Base-by-base conservation (phyloP, 1,284 basidiomycete genomes). In the Nidula niveotomentosa region DNA sequence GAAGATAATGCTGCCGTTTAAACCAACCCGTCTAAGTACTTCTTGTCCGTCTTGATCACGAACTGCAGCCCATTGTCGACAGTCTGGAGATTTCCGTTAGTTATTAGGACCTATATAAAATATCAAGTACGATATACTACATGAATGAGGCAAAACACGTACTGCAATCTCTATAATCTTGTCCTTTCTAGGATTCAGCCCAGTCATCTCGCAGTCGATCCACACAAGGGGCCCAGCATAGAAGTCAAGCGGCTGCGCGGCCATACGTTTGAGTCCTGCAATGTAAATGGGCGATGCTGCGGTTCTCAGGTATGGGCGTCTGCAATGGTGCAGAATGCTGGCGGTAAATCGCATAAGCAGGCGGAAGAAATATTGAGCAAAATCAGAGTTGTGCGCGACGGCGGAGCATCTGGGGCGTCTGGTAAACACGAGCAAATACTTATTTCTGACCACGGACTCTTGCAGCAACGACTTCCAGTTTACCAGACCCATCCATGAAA, bases 191-290 rank as follows among this genome's bases (percentile, higher is more conserved):
- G 79, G 78, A 63, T 89, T 71, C 18, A 81, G 70, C 1, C 79
- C 79, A 1, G 91, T 93, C 93, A 94, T 94, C 71, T 94, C 92
- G 64, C 91, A 92, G 67, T 94, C 93, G 50, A 94, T 82, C 92
- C 92, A 94, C 1, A 94, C 90, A 49, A 94, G 71, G 8, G 93
- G 91, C 0, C 90, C 89, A 15, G 82, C 77, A 6, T 73, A 63
- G 46, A 76, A 80, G 54, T 75, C 71, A 33, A 85, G 63, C 36
- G 69, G 23, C 5, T 23, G 23, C 23, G 23, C 23, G 23, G 23
- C 23, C 23, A 23, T 23, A 23, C 23, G 23, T 23, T 23, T 23
- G 23, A 23, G 23, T 23, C 23, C 23, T 23, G 23, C 23, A 23
- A 23, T 23, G 5, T 23, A 23, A 23, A 23, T 23, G 23, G 23